Base-by-base conservation (phyloP, 345 rosid genomes). In the Acer yangbiense region DNA sequence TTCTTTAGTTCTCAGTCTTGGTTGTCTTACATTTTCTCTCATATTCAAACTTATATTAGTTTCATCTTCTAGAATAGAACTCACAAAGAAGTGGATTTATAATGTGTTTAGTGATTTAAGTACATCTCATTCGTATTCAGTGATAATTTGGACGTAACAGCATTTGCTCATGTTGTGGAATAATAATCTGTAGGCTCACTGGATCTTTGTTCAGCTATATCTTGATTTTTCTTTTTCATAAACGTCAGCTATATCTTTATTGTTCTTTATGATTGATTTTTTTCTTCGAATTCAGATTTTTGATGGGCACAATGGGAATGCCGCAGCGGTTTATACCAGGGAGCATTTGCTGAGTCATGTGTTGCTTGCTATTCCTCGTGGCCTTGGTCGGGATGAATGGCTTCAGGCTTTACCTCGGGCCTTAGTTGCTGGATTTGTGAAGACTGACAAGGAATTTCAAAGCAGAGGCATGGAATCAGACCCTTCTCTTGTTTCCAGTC, bases 361-460 rank as follows among this genome's bases (percentile, higher is more conserved):
- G 14, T 66, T 91, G 72, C 77, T 91, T 79, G 98, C 98, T 61
- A 87, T 95, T 81, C 94, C 98, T 11, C 71, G 61, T 20, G 94
- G 94, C 3, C 94, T 91, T 78, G 90, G 88, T 10, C 85, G 89
- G 44, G 98, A 95, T 20, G 95, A 95, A 52, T 95, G 98, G 95
- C 90, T 93, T 76, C 97, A 89, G 44, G 94, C 98, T 16, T 84
- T 93, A 70, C 98, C 97, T 57, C 88, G 95, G 74, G 98, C 98
- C 5, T 84, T 95, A 74, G 98, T 90, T 43, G 87, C 98, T 32
- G 98, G 98, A 16, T 95, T 95, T 71, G 98, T 95, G 65, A 95
- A 89, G 89, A 93, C 98, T 0, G 98, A 95, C 79, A 95, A 89
- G 82, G 98, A 93, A 87, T 95, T 95, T 73, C 98, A 95, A 89